Base-by-base conservation (phyloP, 2,329 filamentous ascomycete species). In the Piedraia hortae region DNA sequence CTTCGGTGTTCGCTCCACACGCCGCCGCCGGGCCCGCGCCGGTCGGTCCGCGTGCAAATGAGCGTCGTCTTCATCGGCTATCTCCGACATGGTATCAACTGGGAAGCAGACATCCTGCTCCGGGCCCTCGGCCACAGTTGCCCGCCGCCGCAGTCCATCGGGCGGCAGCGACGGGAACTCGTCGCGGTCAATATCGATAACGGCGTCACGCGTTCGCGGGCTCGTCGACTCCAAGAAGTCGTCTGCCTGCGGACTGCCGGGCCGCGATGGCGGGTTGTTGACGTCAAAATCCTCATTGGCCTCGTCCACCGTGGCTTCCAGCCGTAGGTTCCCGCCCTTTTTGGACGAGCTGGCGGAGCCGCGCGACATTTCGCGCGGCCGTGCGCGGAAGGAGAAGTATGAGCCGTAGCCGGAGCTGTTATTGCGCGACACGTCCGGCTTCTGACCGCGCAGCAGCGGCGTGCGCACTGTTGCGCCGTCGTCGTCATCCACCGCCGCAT, bases 71-170 rank as follows among this genome's bases (percentile, higher is more conserved):
- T 88, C 77, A 14, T 82, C 72, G 13, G 59, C 77, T 21, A 85
- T 52, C 35, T 88, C 77, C 0, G 75, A 85, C 45, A 78, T 56
- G 6, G 30, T 34, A 24, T 72, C 68, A 4, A 66, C 64, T 0
- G 80, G 82, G 36, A 90, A 91, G 48, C 85, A 91, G 1, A 93
- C 80, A 46, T 93, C 85, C 31, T 73, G 73, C 35, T 85, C 65
- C 0, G 67, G 73, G 6, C 67, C 56, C 7, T 69, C 43, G 7
- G 57, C 54, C 31, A 65, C 56, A 4, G 60, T 66, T 25, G 34
- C n/a, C 38, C 44, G 52, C 29, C 34, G 47, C 28, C 40, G 42
- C 34, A 27, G 40, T 42, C 45, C 14, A 44, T 53, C 24, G 1
- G 38, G 33, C 3, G 51, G 47, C 3, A 47, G 42, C 10, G 45